phyloP scores from a whole-genome alignment of 371 early-diverging fungal species.

The Apophysomyces variabilis region DNA sequence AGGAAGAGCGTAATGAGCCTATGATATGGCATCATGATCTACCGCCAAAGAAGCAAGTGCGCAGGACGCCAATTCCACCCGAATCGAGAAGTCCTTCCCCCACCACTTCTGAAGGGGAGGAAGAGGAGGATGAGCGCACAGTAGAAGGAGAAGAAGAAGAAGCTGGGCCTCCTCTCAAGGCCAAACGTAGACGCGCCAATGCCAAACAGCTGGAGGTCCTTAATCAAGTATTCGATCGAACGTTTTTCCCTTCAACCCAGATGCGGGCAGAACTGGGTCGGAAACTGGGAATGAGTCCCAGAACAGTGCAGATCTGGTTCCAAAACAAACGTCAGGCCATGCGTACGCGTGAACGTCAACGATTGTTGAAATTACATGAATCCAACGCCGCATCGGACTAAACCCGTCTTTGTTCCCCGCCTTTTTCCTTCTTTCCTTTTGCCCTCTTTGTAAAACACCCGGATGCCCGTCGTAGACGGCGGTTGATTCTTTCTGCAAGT shows the following conservation, averaged over 20 bases:
- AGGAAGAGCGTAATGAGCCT: conserved; percentile 8
- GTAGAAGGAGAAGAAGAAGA: neutral
- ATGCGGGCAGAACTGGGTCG: conserved; percentile 85
- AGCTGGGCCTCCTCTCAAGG: conserved; percentile 36
- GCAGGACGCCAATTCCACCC: conserved; percentile 13
- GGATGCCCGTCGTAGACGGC: conserved; percentile 5
- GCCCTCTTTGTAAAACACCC: neutral
- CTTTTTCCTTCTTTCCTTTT: conserved; percentile 3
- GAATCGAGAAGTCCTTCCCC: conserved; percentile 3
- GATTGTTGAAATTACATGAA: conserved; percentile 31
- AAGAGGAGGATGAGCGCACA: conserved; percentile 18
- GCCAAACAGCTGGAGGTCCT: conserved; percentile 59
- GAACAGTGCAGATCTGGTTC: conserved; percentile 95
- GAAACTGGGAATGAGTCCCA: conserved; percentile 84
- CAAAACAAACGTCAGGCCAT: conserved; percentile 87
- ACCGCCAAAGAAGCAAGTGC: conserved; percentile 4
- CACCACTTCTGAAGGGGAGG: conserved; percentile 21
- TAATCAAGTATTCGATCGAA: conserved; percentile 61
- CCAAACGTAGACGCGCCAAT: conserved; percentile 57
- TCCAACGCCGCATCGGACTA: conserved; percentile 14
- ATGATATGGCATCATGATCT: conserved; percentile 10
- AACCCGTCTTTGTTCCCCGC: conserved; percentile 2
- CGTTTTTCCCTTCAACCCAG: conserved; percentile 72
- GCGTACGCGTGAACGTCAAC: conserved; percentile 60
- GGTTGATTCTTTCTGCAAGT: conserved; percentile 1